phyloP scores from a whole-genome alignment of 2,329 filamentous ascomycete species.

The Ascochyta koolunga region DNA sequence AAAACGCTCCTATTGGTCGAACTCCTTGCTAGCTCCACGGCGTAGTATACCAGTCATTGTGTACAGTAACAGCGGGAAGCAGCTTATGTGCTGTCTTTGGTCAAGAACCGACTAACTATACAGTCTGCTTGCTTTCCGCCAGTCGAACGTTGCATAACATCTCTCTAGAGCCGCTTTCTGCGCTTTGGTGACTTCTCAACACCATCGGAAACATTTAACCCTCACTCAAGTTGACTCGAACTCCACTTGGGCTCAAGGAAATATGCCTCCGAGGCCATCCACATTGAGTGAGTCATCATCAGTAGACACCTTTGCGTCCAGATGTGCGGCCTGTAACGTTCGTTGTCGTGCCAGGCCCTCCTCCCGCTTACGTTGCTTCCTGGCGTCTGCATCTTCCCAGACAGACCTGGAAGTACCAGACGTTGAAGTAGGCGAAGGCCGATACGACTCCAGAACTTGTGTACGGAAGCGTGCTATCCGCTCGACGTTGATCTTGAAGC shows the following conservation, averaged over 20 bases:
- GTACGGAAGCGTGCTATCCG: conserved; percentile 69
- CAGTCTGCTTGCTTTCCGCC: background rate
- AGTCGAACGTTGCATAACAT: background rate
- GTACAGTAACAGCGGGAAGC: background rate
- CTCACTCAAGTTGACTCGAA: too few species aligned
- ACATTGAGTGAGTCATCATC: conserved; percentile 3
- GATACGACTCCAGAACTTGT: conserved; percentile 52
- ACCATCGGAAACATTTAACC: conserved; percentile 5
- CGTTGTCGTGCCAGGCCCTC: conserved; percentile 60
- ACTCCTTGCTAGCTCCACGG: background rate
- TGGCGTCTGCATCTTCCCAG: conserved; percentile 50
- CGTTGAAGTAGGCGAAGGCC: background rate
- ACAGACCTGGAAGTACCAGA: conserved; percentile 27
- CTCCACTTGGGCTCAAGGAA: background rate
- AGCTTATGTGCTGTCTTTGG: background rate
- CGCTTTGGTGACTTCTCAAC: background rate
- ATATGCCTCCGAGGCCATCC: conserved; percentile 1
- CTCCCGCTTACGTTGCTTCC: conserved; percentile 49
- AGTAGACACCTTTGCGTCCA: background rate
- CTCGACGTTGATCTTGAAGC: conserved; percentile 72
- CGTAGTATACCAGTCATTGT: background rate
- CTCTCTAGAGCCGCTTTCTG: background rate
- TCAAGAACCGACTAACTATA: background rate
- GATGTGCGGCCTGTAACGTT: conserved; percentile 22
- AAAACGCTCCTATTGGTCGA: conserved; percentile 6